Evolutionary conservation across 495 filamentous ascomycete species (phyloP).

Genomic region (Rostrohypoxylon terebratum): DNA sequence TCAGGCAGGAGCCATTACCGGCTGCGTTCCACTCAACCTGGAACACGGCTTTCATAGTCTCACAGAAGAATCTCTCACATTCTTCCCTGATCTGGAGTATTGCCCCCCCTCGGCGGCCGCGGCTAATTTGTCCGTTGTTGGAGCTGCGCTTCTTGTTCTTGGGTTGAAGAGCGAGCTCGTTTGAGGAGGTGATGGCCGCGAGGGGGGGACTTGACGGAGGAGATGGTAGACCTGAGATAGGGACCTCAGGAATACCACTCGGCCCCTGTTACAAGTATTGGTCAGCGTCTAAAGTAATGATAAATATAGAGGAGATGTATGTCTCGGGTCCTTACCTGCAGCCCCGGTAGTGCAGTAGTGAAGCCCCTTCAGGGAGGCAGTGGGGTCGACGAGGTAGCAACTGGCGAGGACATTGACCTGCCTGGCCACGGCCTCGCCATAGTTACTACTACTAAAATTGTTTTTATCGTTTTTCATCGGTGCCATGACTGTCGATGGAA

Average conservation of each 20-base stretch:
- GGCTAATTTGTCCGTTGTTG: slow-evolving; percentile 53
- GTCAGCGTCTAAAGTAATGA: slow-evolving; percentile 16
- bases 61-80: slow-evolving; percentile 99
- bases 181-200: slow-evolving; percentile 70
- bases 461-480: slow-evolving; percentile 73
- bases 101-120: slow-evolving; percentile 82
- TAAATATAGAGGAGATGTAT: background rate
- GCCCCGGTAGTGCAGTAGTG: slow-evolving; percentile 94
- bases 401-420: slow-evolving; percentile 81
- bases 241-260: slow-evolving; percentile 98
- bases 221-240: slow-evolving; percentile 78
- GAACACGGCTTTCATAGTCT: slow-evolving; percentile 90
- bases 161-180: slow-evolving; percentile 68
- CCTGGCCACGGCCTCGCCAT: slow-evolving; percentile 67
- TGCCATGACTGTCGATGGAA: slow-evolving; percentile 62
- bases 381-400: slow-evolving; percentile 78
- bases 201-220: slow-evolving; percentile 86
- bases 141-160: slow-evolving; percentile 58
- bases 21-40: slow-evolving; percentile 89
- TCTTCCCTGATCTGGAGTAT: slow-evolving; percentile 95
- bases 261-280: slow-evolving; percentile 67
- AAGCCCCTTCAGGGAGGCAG: slow-evolving; percentile 73
- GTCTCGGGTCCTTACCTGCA: slow-evolving; percentile 66
- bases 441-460: slow-evolving; percentile 78
- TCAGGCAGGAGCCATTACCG: slow-evolving; percentile 77